Percentiles rank a stretch among this genome's conserved stretches.
Evolutionary conservation across 768 basidiomycete species (phyloP).

Genomic region (Boletales sp.): DNA sequence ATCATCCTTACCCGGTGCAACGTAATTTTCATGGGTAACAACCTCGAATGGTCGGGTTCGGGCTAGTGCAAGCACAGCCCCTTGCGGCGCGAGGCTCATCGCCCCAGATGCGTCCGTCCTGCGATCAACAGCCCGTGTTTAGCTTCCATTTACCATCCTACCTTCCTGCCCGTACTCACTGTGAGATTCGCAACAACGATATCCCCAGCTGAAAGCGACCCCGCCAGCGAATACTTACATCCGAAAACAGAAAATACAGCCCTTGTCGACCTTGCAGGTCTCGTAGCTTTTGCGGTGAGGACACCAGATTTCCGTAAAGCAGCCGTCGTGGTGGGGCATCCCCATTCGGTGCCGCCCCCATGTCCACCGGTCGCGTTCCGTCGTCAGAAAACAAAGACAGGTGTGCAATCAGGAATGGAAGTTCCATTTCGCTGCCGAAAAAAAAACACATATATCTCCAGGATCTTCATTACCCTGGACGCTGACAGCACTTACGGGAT

Average conservation of each 20-base stretch:
- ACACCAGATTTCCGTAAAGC: conserved; percentile 83
- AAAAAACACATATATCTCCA: conserved; percentile 21
- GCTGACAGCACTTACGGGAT: conserved; percentile 63
- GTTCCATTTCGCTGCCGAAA: conserved; percentile 67
- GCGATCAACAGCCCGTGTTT: conserved; percentile 16
- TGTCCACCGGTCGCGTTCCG: conserved; percentile 59
- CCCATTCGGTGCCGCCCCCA: conserved; percentile 49
- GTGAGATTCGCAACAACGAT: conserved; percentile 68
- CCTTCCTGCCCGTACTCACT: conserved; percentile 45
- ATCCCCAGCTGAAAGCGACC: conserved; percentile 77
- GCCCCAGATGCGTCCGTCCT: conserved; percentile 50
- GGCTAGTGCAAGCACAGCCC: conserved; percentile 66
- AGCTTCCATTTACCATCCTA: conserved; percentile 8
- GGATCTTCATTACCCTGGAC: conserved; percentile 14
- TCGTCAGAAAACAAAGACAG: conserved; percentile 72
- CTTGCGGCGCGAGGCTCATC: conserved; percentile 53
- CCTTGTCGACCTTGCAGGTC: conserved; percentile 79
- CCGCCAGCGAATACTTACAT: conserved; percentile 78
- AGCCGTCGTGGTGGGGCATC: conserved; percentile 51
- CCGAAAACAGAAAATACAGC: conserved; percentile 88
- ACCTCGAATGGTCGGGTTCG: conserved; percentile 79
- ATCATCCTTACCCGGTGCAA: conserved; percentile 66
- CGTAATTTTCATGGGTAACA: conserved; percentile 66
- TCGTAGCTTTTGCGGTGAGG: conserved; percentile 74
- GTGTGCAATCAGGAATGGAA: conserved; percentile 86